These are phyloP conservation scores for Plasmodium knowlesi DNA, from an alignment of 169 alveolate species.

Conservation along the genomic window DNA sequence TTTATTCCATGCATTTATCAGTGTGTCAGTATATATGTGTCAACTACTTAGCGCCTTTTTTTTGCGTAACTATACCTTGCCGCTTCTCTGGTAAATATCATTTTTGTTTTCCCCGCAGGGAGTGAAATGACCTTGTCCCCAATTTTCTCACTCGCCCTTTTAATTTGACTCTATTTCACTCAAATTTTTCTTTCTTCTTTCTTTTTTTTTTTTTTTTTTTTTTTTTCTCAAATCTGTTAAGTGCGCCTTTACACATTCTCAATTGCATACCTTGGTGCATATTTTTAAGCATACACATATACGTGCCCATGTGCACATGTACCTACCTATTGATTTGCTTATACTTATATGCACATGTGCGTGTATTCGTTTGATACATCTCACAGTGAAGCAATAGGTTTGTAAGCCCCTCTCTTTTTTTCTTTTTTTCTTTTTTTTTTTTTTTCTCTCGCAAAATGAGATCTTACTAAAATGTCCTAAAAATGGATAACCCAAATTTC, in stretches of 20 bases:
- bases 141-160: neutral
- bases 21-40: neutral
- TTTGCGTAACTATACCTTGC: neutral
- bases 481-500: conserved; percentile 73
- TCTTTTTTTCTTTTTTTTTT: neutral
- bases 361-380: neutral
- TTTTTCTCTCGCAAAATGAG: neutral
- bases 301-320: neutral
- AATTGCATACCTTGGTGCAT: neutral
- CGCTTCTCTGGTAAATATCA: neutral
- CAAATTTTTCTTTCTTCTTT: neutral
- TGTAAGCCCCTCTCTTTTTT: neutral
- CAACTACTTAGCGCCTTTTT: neutral
- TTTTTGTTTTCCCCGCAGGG: neutral
- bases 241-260: neutral
- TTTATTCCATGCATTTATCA: neutral
- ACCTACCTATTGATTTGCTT: neutral
- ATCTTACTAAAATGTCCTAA: conserved; percentile 27
- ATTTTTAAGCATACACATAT: neutral
- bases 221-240: neutral
- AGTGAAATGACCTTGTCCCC: neutral
- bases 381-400: neutral
- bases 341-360: neutral
- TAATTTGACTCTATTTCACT: neutral
- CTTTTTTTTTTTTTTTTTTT: neutral